Evolutionary conservation across 1,139 yeast genomes (phyloP).

Genomic region (Candida tropicalis): DNA sequence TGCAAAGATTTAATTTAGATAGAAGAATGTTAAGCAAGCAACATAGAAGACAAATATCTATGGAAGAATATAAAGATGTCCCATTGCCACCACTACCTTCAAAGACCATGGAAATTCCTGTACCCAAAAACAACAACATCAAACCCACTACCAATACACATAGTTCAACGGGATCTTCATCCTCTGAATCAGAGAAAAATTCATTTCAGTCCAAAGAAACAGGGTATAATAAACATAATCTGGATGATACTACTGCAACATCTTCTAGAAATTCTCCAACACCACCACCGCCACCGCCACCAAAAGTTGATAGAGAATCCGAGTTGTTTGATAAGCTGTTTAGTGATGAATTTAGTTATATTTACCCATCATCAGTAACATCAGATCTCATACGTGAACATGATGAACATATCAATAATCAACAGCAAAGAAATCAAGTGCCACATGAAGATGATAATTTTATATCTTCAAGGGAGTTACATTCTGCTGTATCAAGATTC

Average conservation of each 20-base stretch:
- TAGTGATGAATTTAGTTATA: constrained; percentile 17
- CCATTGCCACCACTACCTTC: constrained; percentile 37
- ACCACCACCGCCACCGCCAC: neutral
- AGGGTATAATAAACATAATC: constrained; percentile 1
- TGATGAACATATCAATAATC: constrained; percentile 18
- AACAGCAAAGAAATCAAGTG: neutral
- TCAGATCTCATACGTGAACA: constrained; percentile 21
- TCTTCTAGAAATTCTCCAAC: neutral
- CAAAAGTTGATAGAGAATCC: constrained; percentile 4
- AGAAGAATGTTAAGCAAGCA: constrained; percentile 10
- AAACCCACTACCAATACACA: neutral
- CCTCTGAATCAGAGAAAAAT: constrained; percentile 5
- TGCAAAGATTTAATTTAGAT: constrained; percentile 26
- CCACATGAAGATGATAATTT: neutral
- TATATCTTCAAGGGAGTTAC: constrained; percentile 7
- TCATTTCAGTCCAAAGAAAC: constrained; percentile 4
- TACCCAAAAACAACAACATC: neutral
- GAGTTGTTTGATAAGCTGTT: constrained; percentile 15
- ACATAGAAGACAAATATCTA: constrained; percentile 19
- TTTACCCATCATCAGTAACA: constrained; percentile 14
- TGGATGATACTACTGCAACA: neutral
- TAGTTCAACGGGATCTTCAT: neutral
- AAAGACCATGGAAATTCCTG: constrained; percentile 4
- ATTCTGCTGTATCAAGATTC: constrained; percentile 12
- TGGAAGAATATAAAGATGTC: constrained; percentile 26